Conservation (phyloP, 805 yeast species). For the Nakazawaea pomicola region DNA sequence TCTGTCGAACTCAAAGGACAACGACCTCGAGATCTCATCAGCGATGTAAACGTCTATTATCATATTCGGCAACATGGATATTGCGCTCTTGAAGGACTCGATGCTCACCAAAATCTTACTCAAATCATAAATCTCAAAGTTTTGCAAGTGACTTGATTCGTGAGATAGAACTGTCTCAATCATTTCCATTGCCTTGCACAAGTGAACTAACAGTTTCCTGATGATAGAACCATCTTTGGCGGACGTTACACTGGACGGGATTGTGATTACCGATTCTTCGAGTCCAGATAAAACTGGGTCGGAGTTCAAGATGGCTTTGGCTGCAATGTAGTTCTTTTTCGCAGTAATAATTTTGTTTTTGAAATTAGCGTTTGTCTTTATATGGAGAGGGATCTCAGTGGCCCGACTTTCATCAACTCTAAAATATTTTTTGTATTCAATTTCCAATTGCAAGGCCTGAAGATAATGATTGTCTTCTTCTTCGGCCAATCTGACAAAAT, state of each 20-base stretch:
- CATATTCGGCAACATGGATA: not conserved
- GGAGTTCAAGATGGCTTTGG: constrained; percentile 27
- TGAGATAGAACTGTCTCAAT: not conserved
- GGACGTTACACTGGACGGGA: constrained; percentile 30
- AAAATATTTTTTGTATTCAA: constrained; percentile 15
- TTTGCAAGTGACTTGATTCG: not conserved
- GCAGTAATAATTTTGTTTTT: too few relatives aligned
- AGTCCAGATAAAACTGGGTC: constrained; percentile 48
- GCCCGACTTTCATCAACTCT: too few relatives aligned
- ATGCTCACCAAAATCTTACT: constrained; percentile 4
- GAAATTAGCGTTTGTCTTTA: too few relatives aligned
- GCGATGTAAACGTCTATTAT: constrained; percentile 3
- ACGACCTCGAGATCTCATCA: constrained; percentile 13
- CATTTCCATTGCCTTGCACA: constrained; percentile 7
- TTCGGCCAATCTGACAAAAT: constrained; percentile 18
- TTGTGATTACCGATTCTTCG: constrained; percentile 44
- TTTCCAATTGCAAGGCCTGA: constrained; percentile 10
- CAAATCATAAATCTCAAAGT: constrained; percentile 6
- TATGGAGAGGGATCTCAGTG: too few relatives aligned
- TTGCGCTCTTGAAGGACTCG: too few relatives aligned
- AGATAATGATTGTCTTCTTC: constrained; percentile 1
- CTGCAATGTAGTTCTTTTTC: constrained; percentile 24
- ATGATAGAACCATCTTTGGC: constrained; percentile 13
- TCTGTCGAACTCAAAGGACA: constrained; percentile 14
- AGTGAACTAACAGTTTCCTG: constrained; percentile 5